Evolutionary conservation across 2,329 filamentous ascomycete species (phyloP).

Genomic region (Sporothrix inflata): DNA sequence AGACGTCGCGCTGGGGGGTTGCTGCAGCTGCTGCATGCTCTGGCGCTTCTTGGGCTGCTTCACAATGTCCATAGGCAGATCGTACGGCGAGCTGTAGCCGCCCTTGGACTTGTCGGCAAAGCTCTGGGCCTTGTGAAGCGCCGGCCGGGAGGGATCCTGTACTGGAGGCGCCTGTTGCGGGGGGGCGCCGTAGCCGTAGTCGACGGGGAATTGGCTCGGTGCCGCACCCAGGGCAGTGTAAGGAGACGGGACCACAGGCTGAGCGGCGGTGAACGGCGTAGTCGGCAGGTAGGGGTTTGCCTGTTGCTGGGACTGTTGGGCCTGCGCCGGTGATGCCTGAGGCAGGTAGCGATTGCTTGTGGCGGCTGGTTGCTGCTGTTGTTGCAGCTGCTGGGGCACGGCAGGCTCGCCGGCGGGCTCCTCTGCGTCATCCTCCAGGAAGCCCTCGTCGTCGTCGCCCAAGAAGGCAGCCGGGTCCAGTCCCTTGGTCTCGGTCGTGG

Average conservation of each 20-base stretch:
- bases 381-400: conserved; percentile 28
- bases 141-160: conserved; percentile 36
- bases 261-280: conserved; percentile 9
- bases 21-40: conserved; percentile 60
- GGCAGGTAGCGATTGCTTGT: conserved; percentile 32
- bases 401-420: conserved; percentile 37
- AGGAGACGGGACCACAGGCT: conserved; percentile 17
- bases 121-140: conserved; percentile 65
- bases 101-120: conserved; percentile 90
- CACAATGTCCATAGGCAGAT: conserved; percentile 86
- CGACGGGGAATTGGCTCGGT: conserved; percentile 26
- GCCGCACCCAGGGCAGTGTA: conserved; percentile 15
- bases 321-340: conserved; percentile 14
- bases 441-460: conserved; percentile 82
- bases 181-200: conserved; percentile 30
- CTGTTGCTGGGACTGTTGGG: conserved; percentile 21
- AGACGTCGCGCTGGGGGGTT: conserved; percentile 48
- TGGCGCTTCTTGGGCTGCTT: conserved; percentile 66
- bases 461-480: conserved; percentile 69
- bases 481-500: conserved; percentile 42
- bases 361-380: neutral
- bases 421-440: conserved; percentile 71
- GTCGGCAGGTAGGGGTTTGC: conserved; percentile 33
- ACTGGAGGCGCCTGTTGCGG: conserved; percentile 32
- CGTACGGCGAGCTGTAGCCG: conserved; percentile 92